phyloP scores from a whole-genome alignment of 225 moss, liverwort and hornwort species.

The Ulota crispa region DNA sequence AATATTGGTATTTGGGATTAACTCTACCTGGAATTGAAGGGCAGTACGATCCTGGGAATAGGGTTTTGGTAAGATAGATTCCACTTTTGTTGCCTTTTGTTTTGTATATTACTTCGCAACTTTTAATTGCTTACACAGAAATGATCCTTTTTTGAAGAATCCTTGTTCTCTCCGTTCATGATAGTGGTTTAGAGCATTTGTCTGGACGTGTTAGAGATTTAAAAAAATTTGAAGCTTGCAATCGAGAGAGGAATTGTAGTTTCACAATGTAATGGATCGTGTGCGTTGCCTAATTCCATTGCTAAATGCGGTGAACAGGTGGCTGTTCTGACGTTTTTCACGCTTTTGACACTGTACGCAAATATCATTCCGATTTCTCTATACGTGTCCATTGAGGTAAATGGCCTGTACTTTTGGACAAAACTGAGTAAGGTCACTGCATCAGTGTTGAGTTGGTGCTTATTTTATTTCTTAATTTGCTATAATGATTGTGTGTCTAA shows the following conservation, averaged over 20 bases:
- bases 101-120: not conserved
- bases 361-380: conserved; percentile 93
- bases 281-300: not conserved
- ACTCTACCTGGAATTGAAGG: conserved; percentile 51
- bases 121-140: not conserved
- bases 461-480: conserved; percentile 5
- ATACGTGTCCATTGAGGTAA: conserved; percentile 93
- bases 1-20: conserved; percentile 87
- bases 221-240: conserved; percentile 7
- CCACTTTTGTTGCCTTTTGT: not conserved
- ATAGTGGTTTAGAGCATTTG: conserved; percentile 14
- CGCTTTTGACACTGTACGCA: conserved; percentile 82
- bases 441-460: conserved; percentile 7
- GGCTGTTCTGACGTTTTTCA: conserved; percentile 77
- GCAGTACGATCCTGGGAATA: conserved; percentile 73
- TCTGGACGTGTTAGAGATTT: not conserved
- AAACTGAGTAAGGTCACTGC: conserved; percentile 11
- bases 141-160: not conserved
- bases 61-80: conserved; percentile 48
- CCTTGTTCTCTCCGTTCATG: not conserved
- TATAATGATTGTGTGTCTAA: not conserved
- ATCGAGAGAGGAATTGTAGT: not conserved
- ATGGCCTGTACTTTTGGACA: not conserved
- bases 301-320: conserved; percentile 56
- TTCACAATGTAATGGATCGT: conserved; percentile 2